Percentiles rank a stretch among this genome's conserved stretches.
These are phyloP conservation scores for Neonectria coccinea DNA, from an alignment of 2,329 filamentous ascomycete genomes.

Conservation along the genomic window DNA sequence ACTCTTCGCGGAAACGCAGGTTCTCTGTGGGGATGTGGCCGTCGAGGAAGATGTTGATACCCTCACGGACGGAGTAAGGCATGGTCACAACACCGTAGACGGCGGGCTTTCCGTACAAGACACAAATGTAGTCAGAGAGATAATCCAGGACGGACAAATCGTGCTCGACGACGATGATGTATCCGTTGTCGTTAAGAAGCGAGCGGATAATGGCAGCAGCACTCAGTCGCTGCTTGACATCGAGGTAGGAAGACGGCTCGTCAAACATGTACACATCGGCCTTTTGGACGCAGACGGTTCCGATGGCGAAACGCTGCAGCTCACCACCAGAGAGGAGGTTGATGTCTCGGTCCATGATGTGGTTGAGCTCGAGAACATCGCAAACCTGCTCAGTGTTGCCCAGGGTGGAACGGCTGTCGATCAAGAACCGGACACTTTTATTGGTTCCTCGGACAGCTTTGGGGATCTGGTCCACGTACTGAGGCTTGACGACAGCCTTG, in stretches of 20 bases:
- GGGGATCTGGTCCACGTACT: slow-evolving; percentile 99
- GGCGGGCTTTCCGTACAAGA: slow-evolving; percentile 94
- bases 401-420: slow-evolving; percentile 81
- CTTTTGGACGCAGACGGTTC: slow-evolving; percentile 93
- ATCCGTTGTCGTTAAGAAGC: slow-evolving; percentile 88
- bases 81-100: slow-evolving; percentile 98
- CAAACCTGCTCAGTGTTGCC: slow-evolving; percentile 85
- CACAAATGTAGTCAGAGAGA: slow-evolving; percentile 97
- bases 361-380: slow-evolving; percentile 85
- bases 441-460: slow-evolving; percentile 86
- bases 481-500: slow-evolving; percentile 98
- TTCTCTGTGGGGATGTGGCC: slow-evolving; percentile 99
- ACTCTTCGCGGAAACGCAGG: slow-evolving; percentile 97
- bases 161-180: slow-evolving; percentile 99
- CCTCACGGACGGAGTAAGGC: slow-evolving; percentile 95
- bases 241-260: slow-evolving; percentile 97
- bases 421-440: slow-evolving; percentile 82
- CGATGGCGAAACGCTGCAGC: slow-evolving; percentile 97
- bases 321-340: slow-evolving; percentile 94
- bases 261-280: slow-evolving; percentile 99
- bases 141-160: slow-evolving; percentile 99
- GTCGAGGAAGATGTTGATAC: slow-evolving; percentile 99
- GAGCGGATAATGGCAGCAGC: slow-evolving; percentile 94
- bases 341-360: slow-evolving; percentile 93
- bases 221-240: slow-evolving; percentile 98